Conservation (phyloP, 2,329 filamentous ascomycete genomes). For the Fusarium staphyleae region DNA sequence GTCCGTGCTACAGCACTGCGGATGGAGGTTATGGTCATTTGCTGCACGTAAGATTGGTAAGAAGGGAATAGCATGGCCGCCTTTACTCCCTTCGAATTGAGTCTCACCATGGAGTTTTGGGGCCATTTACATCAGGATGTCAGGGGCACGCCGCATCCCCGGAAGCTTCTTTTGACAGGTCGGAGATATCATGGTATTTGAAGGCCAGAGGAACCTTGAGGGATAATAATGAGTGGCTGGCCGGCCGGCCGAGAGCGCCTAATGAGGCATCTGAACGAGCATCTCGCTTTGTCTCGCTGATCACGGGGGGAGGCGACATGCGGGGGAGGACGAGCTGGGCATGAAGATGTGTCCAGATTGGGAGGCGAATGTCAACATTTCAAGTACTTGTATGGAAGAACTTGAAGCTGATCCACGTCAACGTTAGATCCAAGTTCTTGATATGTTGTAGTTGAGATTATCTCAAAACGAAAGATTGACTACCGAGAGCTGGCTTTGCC, state of each 20-base stretch:
- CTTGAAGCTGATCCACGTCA: no score
- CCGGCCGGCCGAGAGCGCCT: conserved; percentile 7
- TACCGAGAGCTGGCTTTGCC: conserved; percentile 6
- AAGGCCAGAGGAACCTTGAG: conserved; percentile 30
- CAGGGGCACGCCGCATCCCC: not conserved
- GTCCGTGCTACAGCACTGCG: not conserved
- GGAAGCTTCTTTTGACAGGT: conserved; percentile 8
- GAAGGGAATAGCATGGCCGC: no score
- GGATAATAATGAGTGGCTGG: not conserved
- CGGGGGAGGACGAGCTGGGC: conserved; percentile 1
- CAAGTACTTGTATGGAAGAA: no score
- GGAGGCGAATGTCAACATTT: not conserved
- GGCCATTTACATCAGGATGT: not conserved
- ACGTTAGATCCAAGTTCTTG: no score
- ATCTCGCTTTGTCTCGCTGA: not conserved
- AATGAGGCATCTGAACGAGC: conserved; percentile 2
- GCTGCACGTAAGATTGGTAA: no score
- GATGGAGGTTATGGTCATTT: not conserved
- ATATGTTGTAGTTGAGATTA: no score
- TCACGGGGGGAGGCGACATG: not conserved
- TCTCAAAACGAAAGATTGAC: not conserved
- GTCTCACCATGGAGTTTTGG: not conserved
- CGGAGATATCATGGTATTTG: conserved; percentile 32
- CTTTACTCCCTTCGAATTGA: not conserved
- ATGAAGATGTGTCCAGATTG: conserved; percentile 2